These are phyloP conservation scores for Hebeloma cylindrosporum DNA, from an alignment of 768 basidiomycete species.

Conservation along the genomic window DNA sequence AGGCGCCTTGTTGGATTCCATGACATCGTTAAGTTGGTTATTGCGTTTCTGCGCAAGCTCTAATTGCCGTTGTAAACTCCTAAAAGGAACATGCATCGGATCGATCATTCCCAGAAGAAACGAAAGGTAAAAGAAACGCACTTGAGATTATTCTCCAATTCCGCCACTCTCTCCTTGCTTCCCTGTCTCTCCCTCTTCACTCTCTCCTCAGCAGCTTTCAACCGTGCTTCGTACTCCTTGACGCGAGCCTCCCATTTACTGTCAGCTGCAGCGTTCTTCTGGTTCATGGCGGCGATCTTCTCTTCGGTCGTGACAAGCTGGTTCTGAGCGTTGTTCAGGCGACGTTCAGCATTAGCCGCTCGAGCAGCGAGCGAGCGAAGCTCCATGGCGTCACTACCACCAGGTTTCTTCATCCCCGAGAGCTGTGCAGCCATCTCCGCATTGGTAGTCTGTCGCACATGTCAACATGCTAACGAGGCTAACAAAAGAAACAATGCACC, in stretches of 20 bases:
- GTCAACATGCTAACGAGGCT: background rate
- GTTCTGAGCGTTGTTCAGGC: slow-evolving; percentile 82
- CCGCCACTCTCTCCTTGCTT: slow-evolving; percentile 77
- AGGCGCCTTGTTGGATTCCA: slow-evolving; percentile 46
- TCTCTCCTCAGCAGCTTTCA: slow-evolving; percentile 85
- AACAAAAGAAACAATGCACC: slow-evolving; percentile 41
- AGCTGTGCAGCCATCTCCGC: slow-evolving; percentile 75
- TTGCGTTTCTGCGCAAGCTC: slow-evolving; percentile 79
- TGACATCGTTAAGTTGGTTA: slow-evolving; percentile 55
- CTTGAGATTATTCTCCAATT: slow-evolving; percentile 74
- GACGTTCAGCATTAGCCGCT: slow-evolving; percentile 81
- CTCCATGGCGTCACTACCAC: slow-evolving; percentile 64
- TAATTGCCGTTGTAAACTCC: slow-evolving; percentile 74
- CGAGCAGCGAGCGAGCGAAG: slow-evolving; percentile 68
- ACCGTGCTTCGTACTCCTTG: slow-evolving; percentile 81
- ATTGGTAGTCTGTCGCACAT: slow-evolving; percentile 62
- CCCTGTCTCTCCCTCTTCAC: slow-evolving; percentile 94
- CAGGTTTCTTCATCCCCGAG: slow-evolving; percentile 56
- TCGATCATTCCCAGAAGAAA: slow-evolving; percentile 5
- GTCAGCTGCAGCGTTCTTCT: slow-evolving; percentile 72
- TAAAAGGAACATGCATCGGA: slow-evolving; percentile 28
- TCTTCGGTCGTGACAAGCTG: slow-evolving; percentile 85
- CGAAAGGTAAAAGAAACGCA: slow-evolving; percentile 31
- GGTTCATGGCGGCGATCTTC: slow-evolving; percentile 70
- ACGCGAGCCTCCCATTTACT: slow-evolving; percentile 95